Base-by-base conservation (phyloP, 73 alveolate genomes). In the Paramecium caudatum region DNA sequence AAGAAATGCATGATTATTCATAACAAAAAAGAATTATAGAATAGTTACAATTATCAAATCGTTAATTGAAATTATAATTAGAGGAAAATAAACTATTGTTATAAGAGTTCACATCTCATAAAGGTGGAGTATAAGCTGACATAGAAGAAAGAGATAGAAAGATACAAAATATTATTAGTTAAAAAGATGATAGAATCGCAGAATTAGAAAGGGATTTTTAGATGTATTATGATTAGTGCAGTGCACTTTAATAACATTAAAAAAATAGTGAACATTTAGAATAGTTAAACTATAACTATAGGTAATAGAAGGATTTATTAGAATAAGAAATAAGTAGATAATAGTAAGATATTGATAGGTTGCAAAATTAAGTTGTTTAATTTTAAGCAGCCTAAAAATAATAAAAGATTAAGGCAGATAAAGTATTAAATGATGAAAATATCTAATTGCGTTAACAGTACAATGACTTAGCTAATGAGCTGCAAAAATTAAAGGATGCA, bases 111-210 rank as follows among this genome's bases (percentile, higher is more conserved):
- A 27, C 55, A 16, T 17, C 46, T 2, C 68, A 74, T 43, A 74
- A 74, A 45, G 65, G 88, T 5, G 88, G 88, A 74, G 65, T 74
- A 7, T 39, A 30, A 19, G 62, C 88, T 16, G 88, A 74, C 8
- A 27, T 74, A 39, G 88, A 74, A 5, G 68, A 74, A 45, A 74
- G 88, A 45, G 88, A 74, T 74, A 74, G 43, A 74, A 45, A 74
- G 7, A 74, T 74, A 3, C 3, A 27, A 37, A 37, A 74, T 17
- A n/a, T 74, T 1, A 74, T 74, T 5, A 21, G 16, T 27, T 8
- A 45, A 23, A 37, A 45, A 5, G 65, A 74, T 74, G 65, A 74
- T 27, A 21, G 68, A 43, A 37, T 74, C 9, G 88, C 17, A 9
- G 68, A 74, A 37, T 10, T 74, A 21, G 43, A 74, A 74, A 74